Base-by-base conservation (phyloP, 2,329 filamentous ascomycete genomes). In the Sclerotinia sclerotiorum region DNA sequence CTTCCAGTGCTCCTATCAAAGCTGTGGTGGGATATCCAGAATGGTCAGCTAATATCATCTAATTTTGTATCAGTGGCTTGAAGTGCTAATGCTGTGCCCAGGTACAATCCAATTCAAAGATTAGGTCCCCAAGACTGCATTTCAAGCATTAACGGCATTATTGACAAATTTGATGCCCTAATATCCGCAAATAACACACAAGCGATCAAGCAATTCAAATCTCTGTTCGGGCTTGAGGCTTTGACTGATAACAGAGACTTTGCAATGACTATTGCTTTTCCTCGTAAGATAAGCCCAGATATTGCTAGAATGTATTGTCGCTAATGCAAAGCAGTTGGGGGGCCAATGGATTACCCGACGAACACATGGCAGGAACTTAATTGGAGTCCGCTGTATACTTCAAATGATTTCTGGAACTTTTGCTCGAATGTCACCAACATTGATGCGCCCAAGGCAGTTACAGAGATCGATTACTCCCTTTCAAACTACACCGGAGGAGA, bases 301-400 rank as follows among this genome's bases (percentile, higher is more conserved):
- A 32, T 63, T 5, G 46, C 17, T 29, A 57, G 15, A 6, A 10
- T 51, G 17, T 39, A 39, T 27, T 39, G 29, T 17, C n/a, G 6
- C 65, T 72, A 44, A 72, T 63, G 6, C 10, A 19, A 32, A 48
- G 35, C 56, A 74, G 73, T 82, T 17, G 80, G 81, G n/a, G 80
- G 79, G 0, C 80, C 81, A n/a, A 79, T 83, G 67, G 79, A 80
- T 69, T 85, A 85, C 71, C 80, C 81, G 0, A 83, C 80, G 0
- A 78, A 77, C 32, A 85, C 84, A 5, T 85, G 84, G 84, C 84
- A 85, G 76, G 84, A 85, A 72, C 75, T 86, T 13, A 83, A 82
- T 68, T 86, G 84, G 84, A 74, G 77, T 46, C 75, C 77, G 10
- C 77, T 70, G 0, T 80, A 81, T 68, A 79, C 79, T 52, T 77